Percentiles rank a stretch among this genome's conserved stretches.
phyloP scores from a whole-genome alignment of 176 grass and related monocot species.

The Leersia perrieri region DNA sequence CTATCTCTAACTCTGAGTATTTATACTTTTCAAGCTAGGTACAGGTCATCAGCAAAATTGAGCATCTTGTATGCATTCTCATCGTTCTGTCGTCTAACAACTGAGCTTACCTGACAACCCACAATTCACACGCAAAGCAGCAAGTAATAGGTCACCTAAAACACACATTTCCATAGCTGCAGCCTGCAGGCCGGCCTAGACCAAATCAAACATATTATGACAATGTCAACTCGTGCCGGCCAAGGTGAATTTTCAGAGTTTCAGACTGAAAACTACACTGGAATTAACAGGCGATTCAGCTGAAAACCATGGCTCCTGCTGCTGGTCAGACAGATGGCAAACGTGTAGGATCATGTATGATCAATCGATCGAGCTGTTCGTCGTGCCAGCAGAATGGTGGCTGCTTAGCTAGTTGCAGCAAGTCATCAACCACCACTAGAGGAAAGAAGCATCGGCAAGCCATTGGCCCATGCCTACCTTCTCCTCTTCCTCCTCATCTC shows the following conservation, averaged over 20 bases:
- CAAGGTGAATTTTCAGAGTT: not conserved
- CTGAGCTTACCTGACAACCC: constrained; percentile 34
- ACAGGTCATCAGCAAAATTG: constrained; percentile 40
- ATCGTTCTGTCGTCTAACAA: constrained; percentile 10
- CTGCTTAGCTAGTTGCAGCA: constrained; percentile 10
- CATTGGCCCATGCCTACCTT: constrained; percentile 3
- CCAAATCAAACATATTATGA: not conserved
- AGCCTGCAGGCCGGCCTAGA: not conserved
- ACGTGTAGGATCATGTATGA: not conserved
- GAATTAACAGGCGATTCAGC: not conserved
- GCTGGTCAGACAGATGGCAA: constrained; percentile 1
- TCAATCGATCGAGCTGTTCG: not conserved
- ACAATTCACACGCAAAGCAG: constrained; percentile 13
- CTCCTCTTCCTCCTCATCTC: not conserved
- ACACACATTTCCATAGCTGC: not conserved
- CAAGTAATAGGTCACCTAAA: not conserved
- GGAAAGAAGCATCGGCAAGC: constrained; percentile 35
- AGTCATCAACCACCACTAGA: constrained; percentile 48
- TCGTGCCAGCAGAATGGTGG: not conserved
- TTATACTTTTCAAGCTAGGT: constrained; percentile 33
- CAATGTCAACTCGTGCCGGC: constrained; percentile 9
- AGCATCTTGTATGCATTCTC: not conserved
- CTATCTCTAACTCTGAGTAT: constrained; percentile 26
- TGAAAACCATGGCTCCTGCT: constrained; percentile 12
- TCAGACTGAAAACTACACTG: constrained; percentile 12